These are phyloP conservation scores for Friedmanniomyces endolithicus DNA, from an alignment of 495 filamentous ascomycete genomes.

Conservation along the genomic window DNA sequence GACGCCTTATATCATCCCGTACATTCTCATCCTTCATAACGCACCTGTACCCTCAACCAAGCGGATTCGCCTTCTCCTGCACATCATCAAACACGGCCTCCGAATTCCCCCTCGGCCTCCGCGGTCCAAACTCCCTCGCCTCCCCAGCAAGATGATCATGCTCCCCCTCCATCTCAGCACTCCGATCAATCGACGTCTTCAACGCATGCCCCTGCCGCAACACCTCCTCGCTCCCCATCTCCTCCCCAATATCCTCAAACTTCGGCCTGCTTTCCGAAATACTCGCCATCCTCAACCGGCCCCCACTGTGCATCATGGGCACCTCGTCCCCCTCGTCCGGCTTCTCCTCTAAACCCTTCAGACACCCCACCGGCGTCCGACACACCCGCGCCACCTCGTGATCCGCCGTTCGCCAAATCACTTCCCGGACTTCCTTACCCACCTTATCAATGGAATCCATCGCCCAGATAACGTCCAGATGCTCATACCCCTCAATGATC, in stretches of 20 bases:
- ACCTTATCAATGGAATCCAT: conserved; percentile 80
- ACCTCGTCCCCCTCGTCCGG: conserved; percentile 12
- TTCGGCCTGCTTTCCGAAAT: conserved; percentile 7
- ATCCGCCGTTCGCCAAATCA: conserved; percentile 64
- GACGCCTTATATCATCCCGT: not conserved
- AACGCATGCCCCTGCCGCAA: not conserved
- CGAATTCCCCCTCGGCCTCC: not conserved
- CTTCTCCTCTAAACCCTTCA: conserved; percentile 26
- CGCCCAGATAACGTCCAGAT: conserved; percentile 93
- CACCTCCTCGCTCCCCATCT: not conserved
- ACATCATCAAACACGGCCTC: conserved; percentile 16
- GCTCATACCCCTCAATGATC: conserved; percentile 82
- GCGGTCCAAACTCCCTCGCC: not conserved
- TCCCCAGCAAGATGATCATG: conserved; percentile 9
- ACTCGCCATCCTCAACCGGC: conserved; percentile 16
- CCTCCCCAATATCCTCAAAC: not conserved
- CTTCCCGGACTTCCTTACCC: conserved; percentile 65
- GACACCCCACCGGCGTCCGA: conserved; percentile 52
- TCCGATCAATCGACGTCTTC: not conserved
- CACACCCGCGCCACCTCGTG: conserved; percentile 44
- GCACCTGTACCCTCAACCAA: not conserved
- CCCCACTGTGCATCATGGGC: conserved; percentile 17
- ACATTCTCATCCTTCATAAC: not conserved
- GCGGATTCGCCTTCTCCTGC: conserved; percentile 18
- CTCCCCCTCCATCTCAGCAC: conserved; percentile 9